Percentiles rank a stretch among this genome's conserved stretches.
Conservation (phyloP, 768 basidiomycete species). For the Boletus sp. region DNA sequence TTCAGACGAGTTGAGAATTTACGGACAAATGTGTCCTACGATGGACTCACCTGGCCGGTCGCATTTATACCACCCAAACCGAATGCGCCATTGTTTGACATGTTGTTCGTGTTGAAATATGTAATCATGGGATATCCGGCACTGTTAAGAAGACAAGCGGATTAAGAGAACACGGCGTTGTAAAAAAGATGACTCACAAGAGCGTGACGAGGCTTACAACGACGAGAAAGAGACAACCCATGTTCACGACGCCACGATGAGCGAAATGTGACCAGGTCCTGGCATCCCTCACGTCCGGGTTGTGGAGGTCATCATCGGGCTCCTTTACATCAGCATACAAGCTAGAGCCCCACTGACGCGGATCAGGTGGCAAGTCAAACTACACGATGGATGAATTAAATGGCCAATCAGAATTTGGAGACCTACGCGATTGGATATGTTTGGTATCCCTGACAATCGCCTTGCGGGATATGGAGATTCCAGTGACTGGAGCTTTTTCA, state of each 20-base stretch:
- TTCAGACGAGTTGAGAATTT: neutral
- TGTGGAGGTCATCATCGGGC: constrained; percentile 70
- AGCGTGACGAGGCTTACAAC: constrained; percentile 45
- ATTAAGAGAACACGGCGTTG: neutral
- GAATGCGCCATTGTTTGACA: constrained; percentile 40
- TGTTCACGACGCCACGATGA: constrained; percentile 62
- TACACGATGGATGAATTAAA: constrained; percentile 24
- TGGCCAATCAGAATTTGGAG: neutral
- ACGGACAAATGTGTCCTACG: neutral
- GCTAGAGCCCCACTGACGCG: constrained; percentile 61
- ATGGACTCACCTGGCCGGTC: constrained; percentile 56
- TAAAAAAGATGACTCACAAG: constrained; percentile 47
- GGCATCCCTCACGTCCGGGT: constrained; percentile 46
- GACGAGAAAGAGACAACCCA: constrained; percentile 65
- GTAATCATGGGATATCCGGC: constrained; percentile 44
- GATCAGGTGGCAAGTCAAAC: constrained; percentile 67
- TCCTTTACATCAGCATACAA: constrained; percentile 54
- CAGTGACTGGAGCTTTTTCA: constrained; percentile 17
- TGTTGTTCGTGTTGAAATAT: constrained; percentile 30
- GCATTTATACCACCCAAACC: constrained; percentile 75
- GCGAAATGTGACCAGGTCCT: constrained; percentile 43
- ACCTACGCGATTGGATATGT: constrained; percentile 45
- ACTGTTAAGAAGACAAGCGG: constrained; percentile 17
- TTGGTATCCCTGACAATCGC: constrained; percentile 33
- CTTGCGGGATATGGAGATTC: constrained; percentile 41